Conservation (phyloP, 2,329 filamentous ascomycete species). For the Botrytis fragariae region DNA sequence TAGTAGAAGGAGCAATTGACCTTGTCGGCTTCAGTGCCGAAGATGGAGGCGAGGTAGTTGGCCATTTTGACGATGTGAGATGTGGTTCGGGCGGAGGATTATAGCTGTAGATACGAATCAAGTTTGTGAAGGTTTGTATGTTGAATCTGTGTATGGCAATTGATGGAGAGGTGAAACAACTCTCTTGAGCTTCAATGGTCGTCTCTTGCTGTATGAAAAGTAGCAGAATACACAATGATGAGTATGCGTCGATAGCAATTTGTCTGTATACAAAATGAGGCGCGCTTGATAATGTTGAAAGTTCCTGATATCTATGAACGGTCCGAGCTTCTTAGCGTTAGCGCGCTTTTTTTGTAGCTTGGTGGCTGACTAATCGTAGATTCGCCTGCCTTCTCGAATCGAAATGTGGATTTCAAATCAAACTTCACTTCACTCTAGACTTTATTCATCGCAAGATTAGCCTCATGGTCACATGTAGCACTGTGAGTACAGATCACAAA, state of each 20-base stretch:
- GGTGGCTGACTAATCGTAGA: background rate
- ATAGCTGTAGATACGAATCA: background rate
- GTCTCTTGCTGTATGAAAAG: background rate
- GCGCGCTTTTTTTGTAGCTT: background rate
- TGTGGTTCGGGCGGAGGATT: background rate
- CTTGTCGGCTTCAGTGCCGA: conserved; percentile 99
- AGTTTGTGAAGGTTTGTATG: background rate
- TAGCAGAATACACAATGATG: background rate
- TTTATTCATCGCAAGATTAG: background rate
- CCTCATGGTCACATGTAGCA: background rate
- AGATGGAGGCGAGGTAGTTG: conserved; percentile 98
- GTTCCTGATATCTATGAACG: conserved; percentile 14
- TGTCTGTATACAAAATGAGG: background rate
- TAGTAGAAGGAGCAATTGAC: conserved; percentile 99
- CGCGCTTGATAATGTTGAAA: conserved; percentile 11
- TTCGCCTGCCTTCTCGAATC: conserved; percentile 4
- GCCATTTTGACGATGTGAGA: conserved; percentile 59
- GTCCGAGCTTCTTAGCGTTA: conserved; percentile 13
- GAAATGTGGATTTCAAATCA: conserved; percentile 3
- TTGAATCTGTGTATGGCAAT: background rate
- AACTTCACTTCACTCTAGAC: background rate
- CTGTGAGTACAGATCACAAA: background rate
- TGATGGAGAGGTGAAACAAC: background rate
- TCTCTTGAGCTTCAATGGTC: background rate
- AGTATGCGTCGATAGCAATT: conserved; percentile 1